Percentiles rank a stretch among this genome's conserved stretches.
Conservation (phyloP, 176 grass and related monocot species). For the Rhipidocladum racemiflorum region DNA sequence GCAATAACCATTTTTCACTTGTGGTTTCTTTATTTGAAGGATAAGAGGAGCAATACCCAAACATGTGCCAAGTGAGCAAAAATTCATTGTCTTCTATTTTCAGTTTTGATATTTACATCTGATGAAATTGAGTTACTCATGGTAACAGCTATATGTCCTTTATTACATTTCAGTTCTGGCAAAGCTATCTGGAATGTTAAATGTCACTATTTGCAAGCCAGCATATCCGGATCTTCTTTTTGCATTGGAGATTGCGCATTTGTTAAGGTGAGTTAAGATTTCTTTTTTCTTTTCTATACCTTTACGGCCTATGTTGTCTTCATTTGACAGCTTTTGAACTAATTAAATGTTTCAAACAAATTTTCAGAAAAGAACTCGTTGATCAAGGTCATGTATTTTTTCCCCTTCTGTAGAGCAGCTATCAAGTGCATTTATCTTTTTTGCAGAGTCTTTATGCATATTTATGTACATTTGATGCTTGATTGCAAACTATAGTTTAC, state of each 20-base stretch:
- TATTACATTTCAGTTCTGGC: slow-evolving; percentile 44
- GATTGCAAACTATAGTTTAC: slow-evolving; percentile 13
- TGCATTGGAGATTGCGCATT: slow-evolving; percentile 82
- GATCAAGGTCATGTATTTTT: neutral
- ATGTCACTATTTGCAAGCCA: slow-evolving; percentile 81
- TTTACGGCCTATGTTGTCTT: neutral
- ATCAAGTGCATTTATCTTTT: slow-evolving; percentile 25
- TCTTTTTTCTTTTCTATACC: slow-evolving; percentile 25
- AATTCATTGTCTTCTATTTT: slow-evolving; percentile 6
- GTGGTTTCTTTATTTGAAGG: slow-evolving; percentile 58
- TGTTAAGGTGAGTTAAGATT: slow-evolving; percentile 63
- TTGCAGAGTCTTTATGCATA: neutral
- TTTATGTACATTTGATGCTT: slow-evolving; percentile 27
- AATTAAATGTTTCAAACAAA: neutral
- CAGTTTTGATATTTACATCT: neutral
- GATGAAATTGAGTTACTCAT: slow-evolving; percentile 22
- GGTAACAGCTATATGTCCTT: slow-evolving; percentile 8
- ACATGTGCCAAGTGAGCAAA: slow-evolving; percentile 51
- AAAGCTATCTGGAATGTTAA: slow-evolving; percentile 62
- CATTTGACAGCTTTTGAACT: slow-evolving; percentile 16
- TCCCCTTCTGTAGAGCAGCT: neutral
- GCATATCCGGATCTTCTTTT: slow-evolving; percentile 54
- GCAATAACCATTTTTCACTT: slow-evolving; percentile 34
- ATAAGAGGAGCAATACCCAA: slow-evolving; percentile 43
- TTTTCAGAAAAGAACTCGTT: slow-evolving; percentile 5